These are phyloP conservation scores for Trichocomaceae sp. DNA, from an alignment of 2,329 filamentous ascomycete genomes.

Conservation along the genomic window DNA sequence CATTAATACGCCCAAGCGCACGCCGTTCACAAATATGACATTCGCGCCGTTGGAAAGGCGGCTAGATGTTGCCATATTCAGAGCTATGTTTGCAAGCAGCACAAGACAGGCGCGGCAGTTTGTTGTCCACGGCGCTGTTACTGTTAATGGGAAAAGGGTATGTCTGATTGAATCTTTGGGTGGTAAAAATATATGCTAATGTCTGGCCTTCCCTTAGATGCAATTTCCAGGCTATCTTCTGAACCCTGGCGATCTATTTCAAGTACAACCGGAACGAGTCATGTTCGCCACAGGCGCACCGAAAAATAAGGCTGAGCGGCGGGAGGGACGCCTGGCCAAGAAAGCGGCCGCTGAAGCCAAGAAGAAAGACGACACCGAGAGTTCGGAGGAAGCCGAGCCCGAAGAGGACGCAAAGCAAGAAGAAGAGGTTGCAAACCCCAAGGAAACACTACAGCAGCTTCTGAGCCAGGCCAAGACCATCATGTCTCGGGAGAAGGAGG, in stretches of 20 bases:
- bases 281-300: slow-evolving; percentile 76
- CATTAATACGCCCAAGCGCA: slow-evolving; percentile 37
- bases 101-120: slow-evolving; percentile 89
- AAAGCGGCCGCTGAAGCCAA: slow-evolving; percentile 19
- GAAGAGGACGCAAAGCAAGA: slow-evolving; percentile 20
- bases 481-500: slow-evolving; percentile 46
- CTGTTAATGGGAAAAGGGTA: slow-evolving; percentile 94
- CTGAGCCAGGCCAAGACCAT: slow-evolving; percentile 55
- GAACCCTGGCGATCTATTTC: slow-evolving; percentile 97
- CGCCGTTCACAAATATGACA: slow-evolving; percentile 93
- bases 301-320: slow-evolving; percentile 48
- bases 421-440: slow-evolving; percentile 34
- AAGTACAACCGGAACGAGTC: slow-evolving; percentile 83
- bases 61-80: slow-evolving; percentile 89
- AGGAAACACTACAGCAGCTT: slow-evolving; percentile 49
- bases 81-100: slow-evolving; percentile 89
- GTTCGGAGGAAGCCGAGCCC: slow-evolving; percentile 22
- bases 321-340: slow-evolving; percentile 27
- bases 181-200: not conserved
- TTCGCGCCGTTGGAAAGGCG: slow-evolving; percentile 87
- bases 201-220: slow-evolving; percentile 58
- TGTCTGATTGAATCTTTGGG: not conserved
- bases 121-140: slow-evolving; percentile 85
- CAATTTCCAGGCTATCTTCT: slow-evolving; percentile 83
- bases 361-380: slow-evolving; percentile 20